Percentiles rank a stretch among this genome's conserved stretches.
phyloP scores from a whole-genome alignment of 495 filamentous ascomycete species.

The Podospora pseudocomata region DNA sequence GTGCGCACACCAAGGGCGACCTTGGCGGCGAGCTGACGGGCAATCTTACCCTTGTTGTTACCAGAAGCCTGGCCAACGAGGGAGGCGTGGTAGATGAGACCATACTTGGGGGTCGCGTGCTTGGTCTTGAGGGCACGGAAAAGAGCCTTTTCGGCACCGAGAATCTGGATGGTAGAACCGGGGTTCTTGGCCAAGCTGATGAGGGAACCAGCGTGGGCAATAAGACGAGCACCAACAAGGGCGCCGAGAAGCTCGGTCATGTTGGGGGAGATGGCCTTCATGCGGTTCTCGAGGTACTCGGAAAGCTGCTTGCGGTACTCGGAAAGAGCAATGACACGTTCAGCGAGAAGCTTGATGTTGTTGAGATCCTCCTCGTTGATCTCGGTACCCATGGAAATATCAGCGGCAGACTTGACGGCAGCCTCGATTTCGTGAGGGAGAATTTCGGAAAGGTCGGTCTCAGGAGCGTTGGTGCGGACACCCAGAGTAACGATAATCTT shows the following conservation, averaged over 20 bases:
- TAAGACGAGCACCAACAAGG: slow-evolving; percentile 90
- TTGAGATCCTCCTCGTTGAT: slow-evolving; percentile 84
- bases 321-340: slow-evolving; percentile 86
- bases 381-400: slow-evolving; percentile 98
- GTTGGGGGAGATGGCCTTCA: slow-evolving; percentile 97
- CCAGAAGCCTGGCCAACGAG: slow-evolving; percentile 94
- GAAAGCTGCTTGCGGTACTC: slow-evolving; percentile 87
- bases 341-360: slow-evolving; percentile 84
- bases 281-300: slow-evolving; percentile 83
- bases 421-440: slow-evolving; percentile 94
- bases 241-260: slow-evolving; percentile 90
- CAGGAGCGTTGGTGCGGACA: slow-evolving; percentile 71
- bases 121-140: slow-evolving; percentile 99
- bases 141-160: slow-evolving; percentile 97
- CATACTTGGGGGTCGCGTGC: slow-evolving; percentile 98
- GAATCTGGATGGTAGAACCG: slow-evolving; percentile 93
- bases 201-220: slow-evolving; percentile 91
- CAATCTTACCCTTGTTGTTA: slow-evolving; percentile 99
- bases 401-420: slow-evolving; percentile 88
- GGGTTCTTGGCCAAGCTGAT: slow-evolving; percentile 96
- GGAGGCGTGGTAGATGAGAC: slow-evolving; percentile 97
- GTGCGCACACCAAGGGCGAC: slow-evolving; percentile 88
- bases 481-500: slow-evolving; percentile 83
- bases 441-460: slow-evolving; percentile 80
- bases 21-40: slow-evolving; percentile 90